Evolutionary conservation across 208 protist species (phyloP), one percentile per base, ranked within the genome.

Genomic region (Leishmania amazonensis): DNA sequence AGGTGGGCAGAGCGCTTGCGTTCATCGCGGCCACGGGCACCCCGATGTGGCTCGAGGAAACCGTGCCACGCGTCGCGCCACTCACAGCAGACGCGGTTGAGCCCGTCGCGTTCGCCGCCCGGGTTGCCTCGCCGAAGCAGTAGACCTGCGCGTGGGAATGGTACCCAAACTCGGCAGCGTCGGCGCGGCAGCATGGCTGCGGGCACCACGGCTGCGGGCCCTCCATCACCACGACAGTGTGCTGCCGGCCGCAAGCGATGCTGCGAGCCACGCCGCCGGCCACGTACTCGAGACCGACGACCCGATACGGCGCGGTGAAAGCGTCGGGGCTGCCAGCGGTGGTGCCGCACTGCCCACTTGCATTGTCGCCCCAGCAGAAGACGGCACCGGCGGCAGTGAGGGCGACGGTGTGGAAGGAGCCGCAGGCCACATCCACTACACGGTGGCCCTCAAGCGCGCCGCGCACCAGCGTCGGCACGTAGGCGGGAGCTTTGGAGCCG

Each of bases 341-440:
- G 21, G 88, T 84, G 24, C 92, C 94, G 72, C 91, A 96, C 87
- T 95, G 92, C 71, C 93, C 90, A 70, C 85, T 91, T 17, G 88
- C 88, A 75, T 97, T 97, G 85, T 97, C 95, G 78, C 95, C 95
- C 93, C 95, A 97, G 87, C 92, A 95, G 84, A 93, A 97, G 24
- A 97, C 88, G 1, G 71, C 79, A 19, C 93, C 93, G 2, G 64
- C n/a, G 40, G 83, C 74, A 19, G 95, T 96, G 49, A 97, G 83
- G 17, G 91, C 93, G 24, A 93, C 92, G 49, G 93, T 96, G 87
- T 97, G 91, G 75, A 96, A 96, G 17, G 93, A 96, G 42, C 95
- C 95, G 78, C 95, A 97, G 2, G 91, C 91, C 42, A 96, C 91
- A 75, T 91, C 89, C 19, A 95, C 85, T 21, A 97, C 90, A 24